Evolutionary conservation across 1,284 basidiomycete species (phyloP).

Genomic region (Cystobasidiaceae sp.): DNA sequence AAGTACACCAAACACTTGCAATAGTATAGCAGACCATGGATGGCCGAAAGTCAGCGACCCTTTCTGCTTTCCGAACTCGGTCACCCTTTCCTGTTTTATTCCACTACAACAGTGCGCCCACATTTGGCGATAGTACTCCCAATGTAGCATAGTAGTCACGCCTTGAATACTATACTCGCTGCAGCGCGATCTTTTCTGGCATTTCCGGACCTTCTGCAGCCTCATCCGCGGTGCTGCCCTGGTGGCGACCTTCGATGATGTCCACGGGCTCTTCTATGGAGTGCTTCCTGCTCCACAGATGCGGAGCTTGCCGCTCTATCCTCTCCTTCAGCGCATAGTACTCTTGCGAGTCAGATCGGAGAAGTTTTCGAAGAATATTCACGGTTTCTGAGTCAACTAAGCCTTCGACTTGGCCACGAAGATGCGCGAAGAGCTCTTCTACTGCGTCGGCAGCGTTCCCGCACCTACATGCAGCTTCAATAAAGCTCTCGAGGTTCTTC

Average conservation of each 20-base stretch:
- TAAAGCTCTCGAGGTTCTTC: slow-evolving; percentile 47
- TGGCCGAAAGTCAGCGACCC: too few species aligned
- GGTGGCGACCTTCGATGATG: neutral
- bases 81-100: neutral
- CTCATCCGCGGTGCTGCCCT: neutral
- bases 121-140: too few species aligned
- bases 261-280: too few species aligned
- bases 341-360: slow-evolving; percentile 36
- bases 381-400: slow-evolving; percentile 44
- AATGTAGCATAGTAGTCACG: too few species aligned
- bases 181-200: too few species aligned
- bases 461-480: slow-evolving; percentile 57
- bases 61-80: too few species aligned
- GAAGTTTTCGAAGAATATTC: slow-evolving; percentile 48
- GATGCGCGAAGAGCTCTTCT: slow-evolving; percentile 60
- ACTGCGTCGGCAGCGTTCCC: slow-evolving; percentile 64
- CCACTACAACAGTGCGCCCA: neutral
- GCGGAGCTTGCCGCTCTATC: slow-evolving; percentile 40
- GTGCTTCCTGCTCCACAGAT: slow-evolving; percentile 38
- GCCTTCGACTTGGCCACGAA: slow-evolving; percentile 47
- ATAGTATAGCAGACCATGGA: neutral
- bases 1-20: slow-evolving; percentile 59
- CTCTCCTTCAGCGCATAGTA: slow-evolving; percentile 26
- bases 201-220: neutral
- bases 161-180: too few species aligned